Percentiles rank a stretch among this genome's conserved stretches.
These are phyloP conservation scores for Stenocarpella maydis DNA, from an alignment of 2,329 filamentous ascomycete genomes.

Conservation along the genomic window DNA sequence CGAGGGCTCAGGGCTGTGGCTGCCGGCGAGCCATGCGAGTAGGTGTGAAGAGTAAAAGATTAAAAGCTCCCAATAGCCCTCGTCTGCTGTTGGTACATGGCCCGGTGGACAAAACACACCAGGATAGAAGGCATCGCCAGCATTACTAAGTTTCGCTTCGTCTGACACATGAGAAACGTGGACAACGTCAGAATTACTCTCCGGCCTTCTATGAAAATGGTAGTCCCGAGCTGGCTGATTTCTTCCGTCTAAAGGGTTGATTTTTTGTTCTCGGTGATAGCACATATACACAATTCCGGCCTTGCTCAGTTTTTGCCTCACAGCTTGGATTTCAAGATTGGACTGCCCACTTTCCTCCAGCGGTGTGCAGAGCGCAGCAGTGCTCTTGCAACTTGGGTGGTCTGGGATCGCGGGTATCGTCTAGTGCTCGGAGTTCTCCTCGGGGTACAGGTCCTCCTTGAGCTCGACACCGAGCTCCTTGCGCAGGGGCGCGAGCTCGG, in stretches of 20 bases:
- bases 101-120: background rate
- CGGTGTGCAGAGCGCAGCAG: background rate
- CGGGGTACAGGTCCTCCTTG: conserved; percentile 92
- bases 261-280: conserved; percentile 25
- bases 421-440: conserved; percentile 55
- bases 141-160: conserved; percentile 3
- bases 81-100: conserved; percentile 6
- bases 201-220: conserved; percentile 31
- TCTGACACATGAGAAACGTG: conserved; percentile 21
- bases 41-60: conserved; percentile 1
- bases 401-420: conserved; percentile 2
- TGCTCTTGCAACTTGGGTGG: background rate
- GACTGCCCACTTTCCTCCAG: background rate
- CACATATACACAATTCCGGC: conserved; percentile 34
- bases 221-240: conserved; percentile 24
- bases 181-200: conserved; percentile 24
- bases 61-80: background rate
- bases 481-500: conserved; percentile 89
- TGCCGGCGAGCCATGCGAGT: background rate
- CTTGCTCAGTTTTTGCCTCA: conserved; percentile 13
- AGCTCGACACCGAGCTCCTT: conserved; percentile 92
- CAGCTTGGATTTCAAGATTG: conserved; percentile 14
- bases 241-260: conserved; percentile 30
- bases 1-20: background rate
- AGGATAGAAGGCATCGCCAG: background rate